These are phyloP conservation scores for Termitomyces sp. DNA, from an alignment of 768 basidiomycete genomes.

Conservation along the genomic window DNA sequence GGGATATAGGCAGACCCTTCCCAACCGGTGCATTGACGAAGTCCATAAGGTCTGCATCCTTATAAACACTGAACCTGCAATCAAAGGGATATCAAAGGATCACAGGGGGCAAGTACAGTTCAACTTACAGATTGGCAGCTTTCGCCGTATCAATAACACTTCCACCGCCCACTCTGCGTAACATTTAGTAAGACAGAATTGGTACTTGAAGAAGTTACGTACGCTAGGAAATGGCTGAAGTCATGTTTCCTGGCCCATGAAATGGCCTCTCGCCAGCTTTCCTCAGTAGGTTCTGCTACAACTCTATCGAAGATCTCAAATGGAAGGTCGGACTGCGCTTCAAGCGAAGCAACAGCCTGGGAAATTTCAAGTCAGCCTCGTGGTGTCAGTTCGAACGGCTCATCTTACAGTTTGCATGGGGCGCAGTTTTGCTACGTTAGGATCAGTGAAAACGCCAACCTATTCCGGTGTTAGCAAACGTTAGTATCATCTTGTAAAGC, in stretches of 20 bases:
- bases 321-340: conserved; percentile 66
- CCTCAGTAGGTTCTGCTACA: conserved; percentile 88
- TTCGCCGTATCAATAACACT: conserved; percentile 96
- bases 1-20: conserved; percentile 78
- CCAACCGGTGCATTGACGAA: conserved; percentile 97
- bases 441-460: conserved; percentile 94
- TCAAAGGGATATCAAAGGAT: not conserved
- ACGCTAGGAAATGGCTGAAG: conserved; percentile 93
- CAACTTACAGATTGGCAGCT: conserved; percentile 78
- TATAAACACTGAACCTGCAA: conserved; percentile 80
- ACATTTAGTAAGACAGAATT: not conserved
- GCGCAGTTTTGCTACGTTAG: conserved; percentile 70
- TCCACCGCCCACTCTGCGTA: conserved; percentile 79
- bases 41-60: conserved; percentile 88
- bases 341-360: conserved; percentile 75
- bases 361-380: not conserved
- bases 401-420: conserved; percentile 75
- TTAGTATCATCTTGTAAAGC: not conserved
- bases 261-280: conserved; percentile 84
- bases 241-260: conserved; percentile 81
- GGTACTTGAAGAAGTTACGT: conserved; percentile 21
- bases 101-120: not conserved
- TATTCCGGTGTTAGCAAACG: conserved; percentile 23
- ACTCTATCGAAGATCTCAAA: conserved; percentile 82
- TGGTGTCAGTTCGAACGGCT: not conserved